These are phyloP conservation scores for Cardamine chenopodiifolia DNA, from an alignment of 345 rosid species.

Conservation along the genomic window DNA sequence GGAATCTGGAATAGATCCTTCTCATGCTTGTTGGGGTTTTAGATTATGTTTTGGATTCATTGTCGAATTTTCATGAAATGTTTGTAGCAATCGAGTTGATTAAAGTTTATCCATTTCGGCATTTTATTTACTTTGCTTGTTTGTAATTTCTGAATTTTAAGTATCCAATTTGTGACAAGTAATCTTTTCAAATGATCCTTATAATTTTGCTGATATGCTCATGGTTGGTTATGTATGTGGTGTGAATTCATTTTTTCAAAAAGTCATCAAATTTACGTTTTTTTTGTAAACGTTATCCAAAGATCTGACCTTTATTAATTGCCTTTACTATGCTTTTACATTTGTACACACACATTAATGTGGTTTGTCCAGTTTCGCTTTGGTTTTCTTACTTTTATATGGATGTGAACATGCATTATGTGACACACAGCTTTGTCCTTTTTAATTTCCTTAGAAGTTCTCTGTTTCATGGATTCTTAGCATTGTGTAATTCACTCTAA, in stretches of 20 bases:
- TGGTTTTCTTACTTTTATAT: slow-evolving; percentile 5
- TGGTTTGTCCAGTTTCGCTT: slow-evolving; percentile 15
- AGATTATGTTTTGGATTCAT: neutral
- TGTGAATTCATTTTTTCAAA: slow-evolving; percentile 16
- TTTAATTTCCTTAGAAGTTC: neutral
- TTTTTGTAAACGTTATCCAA: slow-evolving; percentile 20
- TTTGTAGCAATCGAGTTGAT: slow-evolving; percentile 4
- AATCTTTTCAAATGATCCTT: slow-evolving; percentile 11
- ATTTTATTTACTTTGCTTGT: neutral
- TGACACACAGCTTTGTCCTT: slow-evolving; percentile 5
- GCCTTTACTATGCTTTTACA: slow-evolving; percentile 34
- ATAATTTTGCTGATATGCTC: slow-evolving; percentile 7
- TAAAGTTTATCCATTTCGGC: neutral
- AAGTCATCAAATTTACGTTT: slow-evolving; percentile 17
- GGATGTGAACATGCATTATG: slow-evolving; percentile 25
- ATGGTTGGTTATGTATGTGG: neutral
- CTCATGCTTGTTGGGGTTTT: slow-evolving; percentile 14
- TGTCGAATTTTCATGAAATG: neutral
- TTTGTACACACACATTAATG: slow-evolving; percentile 32
- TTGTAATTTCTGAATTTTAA: neutral
- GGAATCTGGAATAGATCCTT: slow-evolving; percentile 25
- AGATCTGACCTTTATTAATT: slow-evolving; percentile 28
- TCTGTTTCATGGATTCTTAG: slow-evolving; percentile 29
- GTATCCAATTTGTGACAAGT: neutral
- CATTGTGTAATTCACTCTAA: slow-evolving; percentile 27